Percentiles rank a stretch among this genome's conserved stretches.
These are phyloP conservation scores for Citrullus amarus DNA, from an alignment of 306 rosid genomes.

Conservation along the genomic window DNA sequence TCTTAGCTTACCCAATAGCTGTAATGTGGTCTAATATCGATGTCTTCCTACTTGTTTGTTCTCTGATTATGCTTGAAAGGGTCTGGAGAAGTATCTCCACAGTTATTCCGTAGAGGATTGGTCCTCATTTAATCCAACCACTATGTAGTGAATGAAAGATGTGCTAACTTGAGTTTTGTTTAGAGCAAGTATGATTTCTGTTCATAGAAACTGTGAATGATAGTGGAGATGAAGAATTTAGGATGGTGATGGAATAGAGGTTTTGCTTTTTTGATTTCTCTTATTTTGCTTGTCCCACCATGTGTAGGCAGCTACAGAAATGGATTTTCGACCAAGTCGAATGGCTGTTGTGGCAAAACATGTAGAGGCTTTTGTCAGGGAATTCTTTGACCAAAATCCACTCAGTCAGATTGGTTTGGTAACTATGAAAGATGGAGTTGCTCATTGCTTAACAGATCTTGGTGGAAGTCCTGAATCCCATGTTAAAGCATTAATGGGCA, in stretches of 20 bases:
- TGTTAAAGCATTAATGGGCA: conserved; percentile 76
- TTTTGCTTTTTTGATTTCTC: not conserved
- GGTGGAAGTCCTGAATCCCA: conserved; percentile 98
- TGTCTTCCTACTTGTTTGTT: not conserved
- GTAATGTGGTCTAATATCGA: not conserved
- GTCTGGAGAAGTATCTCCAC: not conserved
- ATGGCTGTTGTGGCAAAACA: conserved; percentile 73
- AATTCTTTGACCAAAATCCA: conserved; percentile 91
- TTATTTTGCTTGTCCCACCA: conserved; percentile 20
- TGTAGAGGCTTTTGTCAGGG: conserved; percentile 73
- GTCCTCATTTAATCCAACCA: not conserved
- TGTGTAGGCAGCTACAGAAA: conserved; percentile 84
- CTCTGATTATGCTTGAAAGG: not conserved
- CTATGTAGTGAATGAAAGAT: not conserved
- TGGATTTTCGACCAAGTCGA: conserved; percentile 81
- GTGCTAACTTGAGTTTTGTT: not conserved
- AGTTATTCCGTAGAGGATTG: not conserved
- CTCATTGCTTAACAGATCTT: conserved; percentile 70
- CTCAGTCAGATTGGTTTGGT: conserved; percentile 84
- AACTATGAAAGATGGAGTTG: conserved; percentile 75
- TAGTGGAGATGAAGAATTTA: not conserved
- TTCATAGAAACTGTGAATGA: not conserved
- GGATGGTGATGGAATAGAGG: not conserved
- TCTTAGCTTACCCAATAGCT: not conserved
- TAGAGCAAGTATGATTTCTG: not conserved